Conservation (phyloP, 2,329 filamentous ascomycete genomes). For the Phyllosticta citribraziliensis region DNA sequence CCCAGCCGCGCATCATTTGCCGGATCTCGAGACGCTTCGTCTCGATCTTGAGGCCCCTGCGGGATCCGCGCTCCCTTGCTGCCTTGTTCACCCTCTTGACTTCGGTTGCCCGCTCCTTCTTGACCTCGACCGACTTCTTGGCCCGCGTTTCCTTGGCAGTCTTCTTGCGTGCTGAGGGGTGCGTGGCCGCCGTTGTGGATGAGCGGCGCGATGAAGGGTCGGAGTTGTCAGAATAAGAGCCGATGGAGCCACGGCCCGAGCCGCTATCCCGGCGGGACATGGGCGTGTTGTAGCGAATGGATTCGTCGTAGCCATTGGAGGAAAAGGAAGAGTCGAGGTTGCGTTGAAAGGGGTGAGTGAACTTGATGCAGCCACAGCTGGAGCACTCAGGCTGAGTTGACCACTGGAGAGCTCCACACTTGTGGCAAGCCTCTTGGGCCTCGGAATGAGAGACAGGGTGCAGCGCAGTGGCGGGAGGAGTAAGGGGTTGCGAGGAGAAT, state of each 20-base stretch:
- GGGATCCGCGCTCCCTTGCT: slow-evolving; percentile 2
- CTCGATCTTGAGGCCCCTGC: background rate
- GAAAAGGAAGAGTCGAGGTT: background rate
- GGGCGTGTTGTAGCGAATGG: background rate
- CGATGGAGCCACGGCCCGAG: background rate
- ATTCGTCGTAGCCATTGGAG: background rate
- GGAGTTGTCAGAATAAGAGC: slow-evolving; percentile 1
- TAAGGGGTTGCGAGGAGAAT: background rate
- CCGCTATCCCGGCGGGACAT: slow-evolving; percentile 9
- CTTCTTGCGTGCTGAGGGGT: background rate
- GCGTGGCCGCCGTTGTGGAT: background rate
- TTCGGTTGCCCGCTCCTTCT: background rate
- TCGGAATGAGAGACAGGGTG: background rate
- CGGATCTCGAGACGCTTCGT: slow-evolving; percentile 9
- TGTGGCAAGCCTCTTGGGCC: slow-evolving; percentile 6
- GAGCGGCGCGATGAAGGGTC: slow-evolving; percentile 8
- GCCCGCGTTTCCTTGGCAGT: background rate
- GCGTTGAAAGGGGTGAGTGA: slow-evolving; percentile 9
- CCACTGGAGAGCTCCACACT: slow-evolving; percentile 5
- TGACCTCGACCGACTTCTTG: background rate
- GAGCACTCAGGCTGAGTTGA: slow-evolving; percentile 7
- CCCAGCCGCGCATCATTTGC: background rate
- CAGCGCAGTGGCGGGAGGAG: slow-evolving; percentile 2
- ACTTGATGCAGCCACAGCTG: background rate
- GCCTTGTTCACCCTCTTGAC: slow-evolving; percentile 3